phyloP scores from a whole-genome alignment of 2,329 filamentous ascomycete species.

The Akanthomyces lecanii region DNA sequence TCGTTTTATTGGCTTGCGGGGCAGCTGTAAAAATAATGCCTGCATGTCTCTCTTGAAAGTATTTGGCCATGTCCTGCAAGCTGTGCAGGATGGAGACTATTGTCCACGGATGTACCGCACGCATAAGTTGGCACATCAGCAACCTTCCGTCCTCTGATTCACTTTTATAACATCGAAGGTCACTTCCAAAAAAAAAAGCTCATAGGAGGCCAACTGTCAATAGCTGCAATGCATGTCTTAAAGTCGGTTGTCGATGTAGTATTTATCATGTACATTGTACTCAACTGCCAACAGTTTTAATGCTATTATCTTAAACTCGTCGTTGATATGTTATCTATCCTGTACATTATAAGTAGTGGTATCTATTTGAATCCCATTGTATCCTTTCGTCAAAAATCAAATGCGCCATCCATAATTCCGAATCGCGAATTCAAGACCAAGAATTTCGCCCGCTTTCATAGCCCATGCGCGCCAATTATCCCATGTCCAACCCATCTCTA shows the following conservation, averaged over 20 bases:
- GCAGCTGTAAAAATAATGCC: neutral
- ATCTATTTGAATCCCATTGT: neutral
- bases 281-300: neutral
- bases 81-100: too few relatives aligned
- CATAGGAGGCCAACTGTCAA: too few relatives aligned
- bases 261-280: too few relatives aligned
- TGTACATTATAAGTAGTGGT: slow-evolving; percentile 7
- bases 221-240: too few relatives aligned
- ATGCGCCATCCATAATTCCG: neutral
- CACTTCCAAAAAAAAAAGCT: too few relatives aligned
- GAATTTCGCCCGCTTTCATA: neutral
- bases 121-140: too few relatives aligned
- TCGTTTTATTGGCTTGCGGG: neutral
- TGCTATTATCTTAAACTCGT: neutral
- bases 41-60: neutral
- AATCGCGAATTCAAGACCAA: neutral
- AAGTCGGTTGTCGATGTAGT: too few relatives aligned
- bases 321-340: neutral
- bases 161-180: too few relatives aligned
- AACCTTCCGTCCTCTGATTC: too few relatives aligned
- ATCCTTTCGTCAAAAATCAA: neutral
- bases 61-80: neutral
- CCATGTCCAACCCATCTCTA: neutral
- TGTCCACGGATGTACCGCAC: too few relatives aligned
- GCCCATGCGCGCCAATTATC: neutral